These are phyloP conservation scores for Clarireedia sp. DNA, from an alignment of 2,329 filamentous ascomycete species.

Conservation along the genomic window DNA sequence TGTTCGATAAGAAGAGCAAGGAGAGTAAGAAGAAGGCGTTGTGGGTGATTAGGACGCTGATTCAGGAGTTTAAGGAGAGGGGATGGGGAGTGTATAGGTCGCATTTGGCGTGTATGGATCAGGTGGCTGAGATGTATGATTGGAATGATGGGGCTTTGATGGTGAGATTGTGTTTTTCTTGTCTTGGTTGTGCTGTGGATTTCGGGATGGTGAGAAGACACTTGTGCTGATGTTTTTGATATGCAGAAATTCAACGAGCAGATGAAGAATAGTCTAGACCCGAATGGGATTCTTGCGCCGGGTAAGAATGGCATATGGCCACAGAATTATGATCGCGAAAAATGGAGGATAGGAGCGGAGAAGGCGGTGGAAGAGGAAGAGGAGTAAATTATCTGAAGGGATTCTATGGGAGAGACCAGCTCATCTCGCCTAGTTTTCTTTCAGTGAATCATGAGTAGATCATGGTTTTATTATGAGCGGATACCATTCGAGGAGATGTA, in stretches of 20 bases:
- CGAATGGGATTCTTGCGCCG: constrained; percentile 39
- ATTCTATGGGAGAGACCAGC: no score
- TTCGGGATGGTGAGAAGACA: no score
- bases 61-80: constrained; percentile 33
- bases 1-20: constrained; percentile 40
- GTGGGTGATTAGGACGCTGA: constrained; percentile 33
- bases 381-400: no score
- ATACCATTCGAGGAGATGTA: no score
- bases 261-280: constrained; percentile 40
- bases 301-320: constrained; percentile 35
- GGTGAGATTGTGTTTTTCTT: no score
- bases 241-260: constrained; percentile 34
- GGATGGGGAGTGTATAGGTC: constrained; percentile 41
- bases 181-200: no score
- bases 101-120: constrained; percentile 38
- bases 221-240: no score
- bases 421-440: no score
- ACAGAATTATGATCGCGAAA: constrained; percentile 9
- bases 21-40: constrained; percentile 33
- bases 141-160: constrained; percentile 35
- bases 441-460: no score
- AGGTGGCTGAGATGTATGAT: constrained; percentile 37
- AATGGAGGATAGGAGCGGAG: constrained; percentile 1
- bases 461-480: no score
- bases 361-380: no score